Percentiles rank a stretch among this genome's conserved stretches.
These are phyloP conservation scores for Aspergillus niger DNA, from an alignment of 2,329 filamentous ascomycete genomes.

Conservation along the genomic window DNA sequence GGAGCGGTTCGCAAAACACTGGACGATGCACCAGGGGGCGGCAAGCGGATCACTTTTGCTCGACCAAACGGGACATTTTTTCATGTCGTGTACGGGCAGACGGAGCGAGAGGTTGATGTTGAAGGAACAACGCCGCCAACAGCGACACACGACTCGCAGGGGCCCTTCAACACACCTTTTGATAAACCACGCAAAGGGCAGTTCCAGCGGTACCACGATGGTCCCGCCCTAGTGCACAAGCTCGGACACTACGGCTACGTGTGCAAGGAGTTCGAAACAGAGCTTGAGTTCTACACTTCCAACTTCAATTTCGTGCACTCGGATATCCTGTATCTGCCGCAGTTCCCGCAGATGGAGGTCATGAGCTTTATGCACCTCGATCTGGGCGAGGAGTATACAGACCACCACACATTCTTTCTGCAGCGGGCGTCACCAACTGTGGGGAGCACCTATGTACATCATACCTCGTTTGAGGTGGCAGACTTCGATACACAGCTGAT, in stretches of 20 bases:
- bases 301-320: conserved; percentile 35
- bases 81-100: conserved; percentile 45
- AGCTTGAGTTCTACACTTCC: conserved; percentile 31
- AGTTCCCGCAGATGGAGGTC: conserved; percentile 26
- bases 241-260: conserved; percentile 37
- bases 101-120: conserved; percentile 19
- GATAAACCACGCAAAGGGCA: conserved; percentile 31
- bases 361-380: conserved; percentile 56
- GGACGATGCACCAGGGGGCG: conserved; percentile 42
- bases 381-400: conserved; percentile 47
- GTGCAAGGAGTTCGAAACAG: conserved; percentile 26
- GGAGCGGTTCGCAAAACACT: conserved; percentile 34
- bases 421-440: conserved; percentile 24
- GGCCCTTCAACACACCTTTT: too few species aligned
- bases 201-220: conserved; percentile 32
- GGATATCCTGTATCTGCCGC: conserved; percentile 31
- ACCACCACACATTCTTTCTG: conserved; percentile 59
- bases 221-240: conserved; percentile 36
- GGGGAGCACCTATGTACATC: conserved; percentile 45
- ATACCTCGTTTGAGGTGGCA: conserved; percentile 54
- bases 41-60: conserved; percentile 37
- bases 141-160: conserved; percentile 16
- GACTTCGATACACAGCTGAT: conserved; percentile 56
- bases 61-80: conserved; percentile 46
- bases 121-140: conserved; percentile 25